Percentiles rank a stretch among this genome's conserved stretches.
These are phyloP conservation scores for Biscogniauxia marginata DNA, from an alignment of 2,329 filamentous ascomycete genomes.

Conservation along the genomic window DNA sequence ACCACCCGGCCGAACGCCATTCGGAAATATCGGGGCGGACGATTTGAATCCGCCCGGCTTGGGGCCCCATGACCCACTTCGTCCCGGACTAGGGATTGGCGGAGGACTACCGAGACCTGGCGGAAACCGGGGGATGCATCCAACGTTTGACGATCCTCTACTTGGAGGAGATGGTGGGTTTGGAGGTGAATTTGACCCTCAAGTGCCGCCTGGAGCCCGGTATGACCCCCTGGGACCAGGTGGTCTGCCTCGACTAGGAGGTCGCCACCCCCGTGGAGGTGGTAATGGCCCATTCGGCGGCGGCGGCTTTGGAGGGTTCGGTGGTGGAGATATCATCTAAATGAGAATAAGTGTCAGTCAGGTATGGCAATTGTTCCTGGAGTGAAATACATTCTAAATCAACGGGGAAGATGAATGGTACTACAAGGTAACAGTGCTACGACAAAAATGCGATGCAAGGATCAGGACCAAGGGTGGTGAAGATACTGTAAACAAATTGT, in stretches of 20 bases:
- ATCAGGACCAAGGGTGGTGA: neutral
- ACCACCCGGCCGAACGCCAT: slow-evolving; percentile 51
- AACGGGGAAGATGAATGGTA: no score
- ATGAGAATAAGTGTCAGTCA: neutral
- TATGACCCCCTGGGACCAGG: slow-evolving; percentile 86
- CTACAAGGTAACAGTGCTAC: no score
- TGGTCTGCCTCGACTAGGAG: slow-evolving; percentile 45
- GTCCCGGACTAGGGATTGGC: slow-evolving; percentile 62
- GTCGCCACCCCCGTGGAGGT: slow-evolving; percentile 36
- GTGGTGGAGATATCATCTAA: slow-evolving; percentile 31
- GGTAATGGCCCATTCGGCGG: slow-evolving; percentile 41
- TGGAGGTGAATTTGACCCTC: slow-evolving; percentile 59
- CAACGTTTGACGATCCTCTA: slow-evolving; percentile 88
- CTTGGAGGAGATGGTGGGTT: slow-evolving; percentile 61
- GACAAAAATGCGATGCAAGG: neutral
- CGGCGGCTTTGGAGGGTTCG: slow-evolving; percentile 32
- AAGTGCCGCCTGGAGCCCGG: slow-evolving; percentile 81
- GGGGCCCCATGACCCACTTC: slow-evolving; percentile 79
- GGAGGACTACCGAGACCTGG: slow-evolving; percentile 57
- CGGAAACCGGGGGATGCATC: slow-evolving; percentile 84
- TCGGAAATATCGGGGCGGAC: slow-evolving; percentile 71
- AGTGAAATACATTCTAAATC: no score
- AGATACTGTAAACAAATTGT: neutral
- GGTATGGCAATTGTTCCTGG: neutral
- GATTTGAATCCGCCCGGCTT: slow-evolving; percentile 86